Evolutionary conservation across 1,284 basidiomycete species (phyloP).

Genomic region (Malassezia equina): DNA sequence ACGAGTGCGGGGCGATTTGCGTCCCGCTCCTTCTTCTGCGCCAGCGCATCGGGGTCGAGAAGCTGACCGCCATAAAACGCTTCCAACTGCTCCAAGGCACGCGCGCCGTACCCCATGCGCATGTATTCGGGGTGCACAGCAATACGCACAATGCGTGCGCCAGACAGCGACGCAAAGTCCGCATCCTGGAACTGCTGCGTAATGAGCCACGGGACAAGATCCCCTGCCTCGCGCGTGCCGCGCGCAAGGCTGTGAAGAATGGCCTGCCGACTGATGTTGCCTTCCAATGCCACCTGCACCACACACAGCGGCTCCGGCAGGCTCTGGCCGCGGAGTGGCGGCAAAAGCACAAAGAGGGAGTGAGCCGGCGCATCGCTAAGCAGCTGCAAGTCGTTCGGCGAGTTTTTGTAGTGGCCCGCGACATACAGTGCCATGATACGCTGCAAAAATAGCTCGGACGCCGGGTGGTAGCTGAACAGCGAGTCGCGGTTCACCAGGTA

Average conservation of each 20-base stretch:
- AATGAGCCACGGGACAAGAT: slow-evolving; percentile 96
- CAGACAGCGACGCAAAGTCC: slow-evolving; percentile 78
- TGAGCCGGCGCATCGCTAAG: slow-evolving; percentile 94
- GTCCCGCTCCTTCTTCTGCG: slow-evolving; percentile 1
- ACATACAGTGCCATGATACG: slow-evolving; percentile 98
- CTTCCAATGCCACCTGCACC: slow-evolving; percentile 78
- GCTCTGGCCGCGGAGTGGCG: slow-evolving; percentile 51
- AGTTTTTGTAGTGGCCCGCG: slow-evolving; percentile 96
- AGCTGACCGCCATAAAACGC: slow-evolving; percentile 80
- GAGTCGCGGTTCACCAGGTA: slow-evolving; percentile 95
- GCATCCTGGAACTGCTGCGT: slow-evolving; percentile 94
- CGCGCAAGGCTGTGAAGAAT: slow-evolving; percentile 76
- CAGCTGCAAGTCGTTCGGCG: slow-evolving; percentile 93
- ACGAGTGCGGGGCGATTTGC: not conserved
- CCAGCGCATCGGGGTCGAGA: slow-evolving; percentile 58
- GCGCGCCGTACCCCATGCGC: slow-evolving; percentile 86
- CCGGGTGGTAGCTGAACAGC: slow-evolving; percentile 91
- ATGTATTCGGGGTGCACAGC: slow-evolving; percentile 96
- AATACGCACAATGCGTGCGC: slow-evolving; percentile 81
- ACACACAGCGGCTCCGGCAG: slow-evolving; percentile 68
- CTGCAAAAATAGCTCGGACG: slow-evolving; percentile 90
- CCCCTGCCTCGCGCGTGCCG: slow-evolving; percentile 74
- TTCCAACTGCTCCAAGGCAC: slow-evolving; percentile 75
- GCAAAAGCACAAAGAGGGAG: slow-evolving; percentile 87
- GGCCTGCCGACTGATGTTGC: slow-evolving; percentile 73